Percentiles rank a stretch among this genome's conserved stretches.
phyloP scores from a whole-genome alignment of 202 grass and related monocot genomes.

The Hordeum pubiflorum region DNA sequence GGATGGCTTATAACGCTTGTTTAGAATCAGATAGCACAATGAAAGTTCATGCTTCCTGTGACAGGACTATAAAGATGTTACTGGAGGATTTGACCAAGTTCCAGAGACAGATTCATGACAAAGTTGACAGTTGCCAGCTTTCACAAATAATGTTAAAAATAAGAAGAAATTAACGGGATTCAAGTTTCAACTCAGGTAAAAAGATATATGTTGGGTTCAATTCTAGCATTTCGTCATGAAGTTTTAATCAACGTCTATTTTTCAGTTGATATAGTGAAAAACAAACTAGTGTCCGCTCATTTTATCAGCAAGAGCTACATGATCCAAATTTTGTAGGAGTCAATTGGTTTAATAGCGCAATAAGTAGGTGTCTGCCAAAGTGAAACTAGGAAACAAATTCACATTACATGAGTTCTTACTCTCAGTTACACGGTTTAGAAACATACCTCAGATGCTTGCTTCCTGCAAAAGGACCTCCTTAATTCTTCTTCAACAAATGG shows the following conservation, averaged over 20 bases:
- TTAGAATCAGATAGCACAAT: background rate
- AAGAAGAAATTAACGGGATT: background rate
- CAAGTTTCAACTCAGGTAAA: background rate
- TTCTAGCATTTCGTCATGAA: background rate
- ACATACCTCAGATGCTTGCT: constrained; percentile 67
- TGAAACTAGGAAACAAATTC: background rate
- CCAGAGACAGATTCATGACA: background rate
- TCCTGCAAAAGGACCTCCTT: constrained; percentile 62
- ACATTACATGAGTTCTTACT: background rate
- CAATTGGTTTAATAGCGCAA: background rate
- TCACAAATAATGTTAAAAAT: background rate
- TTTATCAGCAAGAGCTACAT: background rate
- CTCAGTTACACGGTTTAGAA: background rate
- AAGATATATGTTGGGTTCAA: background rate
- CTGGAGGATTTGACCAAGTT: background rate
- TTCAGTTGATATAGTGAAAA: background rate
- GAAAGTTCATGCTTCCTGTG: background rate
- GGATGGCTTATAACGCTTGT: background rate
- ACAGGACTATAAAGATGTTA: background rate
- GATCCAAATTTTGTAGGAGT: background rate
- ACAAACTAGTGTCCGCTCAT: background rate
- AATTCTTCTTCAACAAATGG: constrained; percentile 58
- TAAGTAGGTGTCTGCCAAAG: background rate
- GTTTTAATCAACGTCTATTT: background rate
- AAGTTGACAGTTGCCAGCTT: background rate